phyloP scores from a whole-genome alignment of 495 filamentous ascomycete species.

The Hypoxylon crocopeplum region DNA sequence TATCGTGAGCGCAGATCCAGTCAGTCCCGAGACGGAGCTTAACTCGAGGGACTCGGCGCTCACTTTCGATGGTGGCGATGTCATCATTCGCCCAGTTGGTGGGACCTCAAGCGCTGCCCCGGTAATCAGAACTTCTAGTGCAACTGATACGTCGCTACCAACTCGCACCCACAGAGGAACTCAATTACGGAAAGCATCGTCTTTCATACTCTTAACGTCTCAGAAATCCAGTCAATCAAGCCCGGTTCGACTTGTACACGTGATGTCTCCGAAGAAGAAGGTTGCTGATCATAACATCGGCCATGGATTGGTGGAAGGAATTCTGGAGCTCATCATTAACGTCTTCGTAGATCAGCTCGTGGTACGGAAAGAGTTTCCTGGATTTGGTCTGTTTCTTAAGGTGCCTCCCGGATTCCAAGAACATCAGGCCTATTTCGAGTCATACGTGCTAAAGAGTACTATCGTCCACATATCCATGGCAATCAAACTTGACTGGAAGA shows the following conservation, averaged over 20 bases:
- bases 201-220: slow-evolving; percentile 85
- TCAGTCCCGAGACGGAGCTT: slow-evolving; percentile 82
- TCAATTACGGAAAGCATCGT: slow-evolving; percentile 76
- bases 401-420: slow-evolving; percentile 90
- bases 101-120: slow-evolving; percentile 61
- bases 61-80: slow-evolving; percentile 84
- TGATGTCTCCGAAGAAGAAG: slow-evolving; percentile 63
- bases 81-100: slow-evolving; percentile 77
- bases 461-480: slow-evolving; percentile 73
- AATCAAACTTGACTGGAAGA: slow-evolving; percentile 71
- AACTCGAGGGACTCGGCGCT: slow-evolving; percentile 77
- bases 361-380: slow-evolving; percentile 84
- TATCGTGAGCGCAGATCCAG: slow-evolving; percentile 80
- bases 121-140: slow-evolving; percentile 72
- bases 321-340: slow-evolving; percentile 75
- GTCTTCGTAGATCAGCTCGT: slow-evolving; percentile 86
- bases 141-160: slow-evolving; percentile 49
- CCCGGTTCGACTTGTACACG: slow-evolving; percentile 66
- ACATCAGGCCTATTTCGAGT: slow-evolving; percentile 93
- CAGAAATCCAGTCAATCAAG: slow-evolving; percentile 65
- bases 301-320: slow-evolving; percentile 73
- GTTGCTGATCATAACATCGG: slow-evolving; percentile 59
- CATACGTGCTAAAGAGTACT: slow-evolving; percentile 80
- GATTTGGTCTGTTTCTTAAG: slow-evolving; percentile 87
- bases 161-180: slow-evolving; percentile 55